Conservation (phyloP, 2,329 filamentous ascomycete species). For the Cladophialophora yegresii region DNA sequence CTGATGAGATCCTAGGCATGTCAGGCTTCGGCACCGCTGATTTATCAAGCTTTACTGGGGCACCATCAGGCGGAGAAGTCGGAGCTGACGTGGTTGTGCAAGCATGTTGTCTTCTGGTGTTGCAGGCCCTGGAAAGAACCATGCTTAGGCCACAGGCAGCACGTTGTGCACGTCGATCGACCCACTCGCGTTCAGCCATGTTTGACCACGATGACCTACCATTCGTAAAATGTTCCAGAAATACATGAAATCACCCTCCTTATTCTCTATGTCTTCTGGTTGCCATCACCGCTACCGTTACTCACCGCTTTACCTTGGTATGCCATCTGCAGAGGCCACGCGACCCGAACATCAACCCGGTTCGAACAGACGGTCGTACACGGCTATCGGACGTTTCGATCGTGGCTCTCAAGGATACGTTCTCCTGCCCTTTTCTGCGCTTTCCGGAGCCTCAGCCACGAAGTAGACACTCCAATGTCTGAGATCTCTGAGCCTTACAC, state of each 20-base stretch:
- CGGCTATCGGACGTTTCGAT: background rate
- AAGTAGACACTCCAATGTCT: background rate
- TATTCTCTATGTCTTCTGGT: background rate
- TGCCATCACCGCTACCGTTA: background rate
- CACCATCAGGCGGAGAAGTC: slow-evolving; percentile 6
- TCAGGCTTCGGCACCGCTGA: slow-evolving; percentile 17
- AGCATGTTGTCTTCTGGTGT: slow-evolving; percentile 7
- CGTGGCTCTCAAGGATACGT: background rate
- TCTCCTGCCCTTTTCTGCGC: background rate
- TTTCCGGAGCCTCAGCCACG: background rate
- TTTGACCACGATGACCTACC: background rate
- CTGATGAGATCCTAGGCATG: slow-evolving; percentile 12
- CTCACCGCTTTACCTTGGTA: slow-evolving; percentile 2
- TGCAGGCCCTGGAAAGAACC: slow-evolving; percentile 3
- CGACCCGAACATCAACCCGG: background rate
- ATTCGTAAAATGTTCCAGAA: slow-evolving; percentile 1
- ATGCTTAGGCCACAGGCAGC: background rate
- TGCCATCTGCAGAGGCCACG: background rate
- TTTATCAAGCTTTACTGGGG: slow-evolving; percentile 8
- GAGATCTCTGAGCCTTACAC: background rate
- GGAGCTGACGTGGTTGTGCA: slow-evolving; percentile 23
- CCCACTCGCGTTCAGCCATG: slow-evolving; percentile 1
- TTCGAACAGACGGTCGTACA: background rate
- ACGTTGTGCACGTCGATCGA: slow-evolving; percentile 5
- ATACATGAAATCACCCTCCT: background rate